Percentiles rank a stretch among this genome's conserved stretches.
phyloP scores from a whole-genome alignment of 768 basidiomycete species.

The Hortiboletus flavorubellus region DNA sequence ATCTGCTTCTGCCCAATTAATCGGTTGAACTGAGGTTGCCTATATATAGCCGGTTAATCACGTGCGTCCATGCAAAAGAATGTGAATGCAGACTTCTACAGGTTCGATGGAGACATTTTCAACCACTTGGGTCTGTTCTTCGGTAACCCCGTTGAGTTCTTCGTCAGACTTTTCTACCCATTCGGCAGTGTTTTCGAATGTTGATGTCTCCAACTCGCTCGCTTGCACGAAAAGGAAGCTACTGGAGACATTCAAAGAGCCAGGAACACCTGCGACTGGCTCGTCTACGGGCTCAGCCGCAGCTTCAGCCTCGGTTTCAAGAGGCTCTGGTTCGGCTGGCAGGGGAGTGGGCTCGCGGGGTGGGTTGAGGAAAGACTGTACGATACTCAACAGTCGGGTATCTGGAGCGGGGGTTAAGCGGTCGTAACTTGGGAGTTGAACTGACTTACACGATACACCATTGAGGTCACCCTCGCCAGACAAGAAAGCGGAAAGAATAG shows the following conservation, averaged over 20 bases:
- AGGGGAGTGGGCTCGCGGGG: slow-evolving; percentile 33
- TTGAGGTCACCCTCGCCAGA: slow-evolving; percentile 56
- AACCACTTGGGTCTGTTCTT: slow-evolving; percentile 15
- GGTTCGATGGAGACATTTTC: slow-evolving; percentile 13
- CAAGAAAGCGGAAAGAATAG: slow-evolving; percentile 53
- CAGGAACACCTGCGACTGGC: slow-evolving; percentile 42
- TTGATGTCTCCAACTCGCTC: slow-evolving; percentile 64
- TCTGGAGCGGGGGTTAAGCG: slow-evolving; percentile 39
- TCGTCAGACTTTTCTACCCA: slow-evolving; percentile 52
- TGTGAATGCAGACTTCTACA: slow-evolving; percentile 32
- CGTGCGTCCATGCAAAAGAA: not conserved
- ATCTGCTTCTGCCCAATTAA: slow-evolving; percentile 79
- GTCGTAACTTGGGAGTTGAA: not conserved
- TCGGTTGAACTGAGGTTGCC: slow-evolving; percentile 32
- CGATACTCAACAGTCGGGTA: slow-evolving; percentile 57
- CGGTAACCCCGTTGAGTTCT: slow-evolving; percentile 13
- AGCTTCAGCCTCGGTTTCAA: slow-evolving; percentile 27
- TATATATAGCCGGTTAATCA: slow-evolving; percentile 6
- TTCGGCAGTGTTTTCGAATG: slow-evolving; percentile 52
- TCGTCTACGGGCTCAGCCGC: slow-evolving; percentile 28
- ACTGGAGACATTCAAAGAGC: slow-evolving; percentile 38
- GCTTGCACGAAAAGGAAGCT: slow-evolving; percentile 81
- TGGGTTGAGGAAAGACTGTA: slow-evolving; percentile 50
- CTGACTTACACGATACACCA: slow-evolving; percentile 59
- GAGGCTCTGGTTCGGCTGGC: slow-evolving; percentile 32